Evolutionary conservation across 306 rosid species (phyloP).

Genomic region (Prunus armeniaca): DNA sequence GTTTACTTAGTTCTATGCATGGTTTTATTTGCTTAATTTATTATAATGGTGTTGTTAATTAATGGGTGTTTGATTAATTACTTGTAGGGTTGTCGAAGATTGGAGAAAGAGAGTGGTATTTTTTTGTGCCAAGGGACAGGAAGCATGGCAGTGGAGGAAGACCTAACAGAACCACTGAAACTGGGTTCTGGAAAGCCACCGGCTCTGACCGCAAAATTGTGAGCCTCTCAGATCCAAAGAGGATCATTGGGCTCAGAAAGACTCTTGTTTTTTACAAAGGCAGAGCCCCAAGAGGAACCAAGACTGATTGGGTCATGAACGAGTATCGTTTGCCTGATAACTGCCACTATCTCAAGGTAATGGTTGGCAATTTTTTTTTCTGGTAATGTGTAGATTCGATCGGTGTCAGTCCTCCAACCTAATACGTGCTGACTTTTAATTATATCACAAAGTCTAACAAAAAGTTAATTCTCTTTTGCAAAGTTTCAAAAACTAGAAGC

Average conservation of each 20-base stretch:
- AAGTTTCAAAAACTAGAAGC: too few species aligned
- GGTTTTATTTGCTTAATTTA: neutral
- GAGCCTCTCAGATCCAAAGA: slow-evolving; percentile 59
- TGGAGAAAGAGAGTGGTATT: slow-evolving; percentile 98
- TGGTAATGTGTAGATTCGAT: too few species aligned
- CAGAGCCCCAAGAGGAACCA: slow-evolving; percentile 79
- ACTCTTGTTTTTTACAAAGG: slow-evolving; percentile 89
- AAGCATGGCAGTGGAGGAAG: slow-evolving; percentile 86
- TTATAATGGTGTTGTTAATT: neutral
- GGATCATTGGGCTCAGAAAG: slow-evolving; percentile 77
- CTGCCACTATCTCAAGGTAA: slow-evolving; percentile 59
- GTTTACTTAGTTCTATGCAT: neutral
- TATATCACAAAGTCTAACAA: neutral
- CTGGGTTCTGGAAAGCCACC: slow-evolving; percentile 95
- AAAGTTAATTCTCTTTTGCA: neutral
- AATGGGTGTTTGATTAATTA: neutral
- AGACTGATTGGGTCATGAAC: slow-evolving; percentile 98
- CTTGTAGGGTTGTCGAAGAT: slow-evolving; percentile 59
- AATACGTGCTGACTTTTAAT: too few species aligned
- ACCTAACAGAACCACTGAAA: slow-evolving; percentile 90
- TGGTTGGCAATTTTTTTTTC: too few species aligned
- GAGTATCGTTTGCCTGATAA: slow-evolving; percentile 90
- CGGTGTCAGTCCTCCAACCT: too few species aligned
- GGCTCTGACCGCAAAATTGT: slow-evolving; percentile 85
- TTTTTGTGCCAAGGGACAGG: slow-evolving; percentile 94